Evolutionary conservation across 257 asterid genomes (phyloP).

Genomic region (Petrea volubilis): DNA sequence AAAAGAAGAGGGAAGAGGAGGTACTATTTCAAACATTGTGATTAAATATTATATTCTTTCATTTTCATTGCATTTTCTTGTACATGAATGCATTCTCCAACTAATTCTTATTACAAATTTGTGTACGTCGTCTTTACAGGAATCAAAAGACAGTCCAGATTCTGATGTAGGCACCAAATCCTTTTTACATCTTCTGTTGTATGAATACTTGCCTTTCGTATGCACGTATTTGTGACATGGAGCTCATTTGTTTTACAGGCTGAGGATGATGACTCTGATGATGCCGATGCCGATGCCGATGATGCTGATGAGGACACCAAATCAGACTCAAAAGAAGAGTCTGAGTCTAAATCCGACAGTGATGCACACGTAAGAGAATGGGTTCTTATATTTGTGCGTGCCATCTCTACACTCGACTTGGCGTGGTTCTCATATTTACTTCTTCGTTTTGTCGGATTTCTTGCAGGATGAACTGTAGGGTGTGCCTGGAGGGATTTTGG

Average conservation of each 20-base stretch:
- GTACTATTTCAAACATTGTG: constrained; percentile 31
- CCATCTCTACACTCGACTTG: background rate
- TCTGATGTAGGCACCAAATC: constrained; percentile 37
- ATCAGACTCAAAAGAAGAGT: constrained; percentile 37
- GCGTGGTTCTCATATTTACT: background rate
- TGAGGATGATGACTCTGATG: constrained; percentile 44
- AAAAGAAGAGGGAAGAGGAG: constrained; percentile 92
- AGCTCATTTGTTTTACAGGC: constrained; percentile 41
- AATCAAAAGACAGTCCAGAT: constrained; percentile 47
- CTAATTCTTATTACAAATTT: background rate
- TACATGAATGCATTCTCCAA: background rate
- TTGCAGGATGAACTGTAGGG: constrained; percentile 70
- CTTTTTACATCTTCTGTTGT: background rate
- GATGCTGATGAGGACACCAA: constrained; percentile 8
- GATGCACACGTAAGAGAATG: constrained; percentile 54
- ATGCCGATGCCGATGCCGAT: constrained; percentile 40
- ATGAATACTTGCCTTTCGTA: background rate
- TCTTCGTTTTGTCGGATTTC: background rate
- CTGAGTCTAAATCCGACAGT: constrained; percentile 23
- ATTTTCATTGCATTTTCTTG: background rate
- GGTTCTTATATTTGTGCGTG: background rate
- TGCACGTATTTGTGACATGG: background rate
- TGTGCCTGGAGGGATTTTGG: background rate
- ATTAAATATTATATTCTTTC: background rate
- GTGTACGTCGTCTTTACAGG: constrained; percentile 21